Evolutionary conservation across 1,284 basidiomycete species (phyloP), one percentile per base, ranked within the genome.

Genomic region (Apiotrichum domesticum): DNA sequence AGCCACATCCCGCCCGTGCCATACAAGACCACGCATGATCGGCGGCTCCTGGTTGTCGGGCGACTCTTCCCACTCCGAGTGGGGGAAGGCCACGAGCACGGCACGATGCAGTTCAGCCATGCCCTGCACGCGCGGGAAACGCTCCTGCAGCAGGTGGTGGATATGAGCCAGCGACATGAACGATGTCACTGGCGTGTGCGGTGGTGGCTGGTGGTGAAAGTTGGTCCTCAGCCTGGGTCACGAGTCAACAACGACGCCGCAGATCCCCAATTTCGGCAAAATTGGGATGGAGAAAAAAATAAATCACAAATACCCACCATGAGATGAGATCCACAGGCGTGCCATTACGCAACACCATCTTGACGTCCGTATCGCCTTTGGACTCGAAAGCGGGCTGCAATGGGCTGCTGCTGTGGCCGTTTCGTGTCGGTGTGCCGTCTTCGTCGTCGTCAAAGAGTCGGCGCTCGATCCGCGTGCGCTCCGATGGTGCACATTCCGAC

Each of bases 261-360:
- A 21, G 21, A 21, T 21, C 21, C 21, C 21, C 21, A 21, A 21
- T 21, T 21, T 21, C 21, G 21, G 50, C 55, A 7, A 59, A 46
- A 45, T 32, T 37, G 37, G 37, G 37, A 39, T 39, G 37, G 37
- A 7, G 37, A 39, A 40, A 40, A 15, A n/a, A 9, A 35, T 34
- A 21, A 21, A 21, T 21, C 21, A 21, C 21, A 21, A 21, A 21
- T 15, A 68, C 66, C 59, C 57, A 72, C 72, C 72, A 74, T 35
- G 72, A 74, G 47, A 74, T 70, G 6, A 74, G 60, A 61, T 74
- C 72, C 13, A 74, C 65, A 9, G 65, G 65, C 6, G 71, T 70
- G 6, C 72, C 72, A 43, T 71, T 74, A 37, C 70, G 59, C 41
- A 73, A 55, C 3, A 73, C 68, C 72, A 73, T 71, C 56, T 72